phyloP scores from a whole-genome alignment of 345 rosid genomes.

The Salix koriyanagi region DNA sequence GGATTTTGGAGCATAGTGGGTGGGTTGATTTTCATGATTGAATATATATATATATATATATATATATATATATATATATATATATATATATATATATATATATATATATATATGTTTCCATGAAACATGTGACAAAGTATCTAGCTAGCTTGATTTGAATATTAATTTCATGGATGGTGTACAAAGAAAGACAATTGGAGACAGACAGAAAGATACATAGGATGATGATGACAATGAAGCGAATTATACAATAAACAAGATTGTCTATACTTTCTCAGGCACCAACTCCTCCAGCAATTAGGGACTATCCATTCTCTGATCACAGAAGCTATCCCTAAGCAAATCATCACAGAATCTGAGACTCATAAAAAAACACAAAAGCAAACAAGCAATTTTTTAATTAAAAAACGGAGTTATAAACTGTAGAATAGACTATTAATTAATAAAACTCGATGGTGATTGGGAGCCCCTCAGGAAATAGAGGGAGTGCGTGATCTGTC shows the following conservation, averaged over 20 bases:
- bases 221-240: slow-evolving; percentile 34
- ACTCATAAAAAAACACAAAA: slow-evolving; percentile 5
- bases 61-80: too few relatives aligned
- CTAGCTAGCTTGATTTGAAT: slow-evolving; percentile 16
- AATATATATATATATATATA: neutral
- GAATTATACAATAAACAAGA: slow-evolving; percentile 16
- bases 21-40: neutral
- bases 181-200: slow-evolving; percentile 20
- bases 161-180: slow-evolving; percentile 10
- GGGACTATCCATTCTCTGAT: slow-evolving; percentile 2
- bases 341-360: slow-evolving; percentile 1
- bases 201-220: slow-evolving; percentile 34
- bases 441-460: neutral
- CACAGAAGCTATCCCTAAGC: neutral
- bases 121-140: neutral
- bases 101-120: neutral
- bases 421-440: neutral
- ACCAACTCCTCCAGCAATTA: slow-evolving; percentile 17
- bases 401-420: neutral
- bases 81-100: neutral
- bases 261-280: slow-evolving; percentile 52
- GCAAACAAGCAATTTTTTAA: neutral
- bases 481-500: too few relatives aligned
- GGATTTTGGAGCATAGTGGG: too few relatives aligned
- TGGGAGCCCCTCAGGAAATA: neutral